These are phyloP conservation scores for Trichoderma sp. DNA, from an alignment of 2,329 filamentous ascomycete species.

Conservation along the genomic window DNA sequence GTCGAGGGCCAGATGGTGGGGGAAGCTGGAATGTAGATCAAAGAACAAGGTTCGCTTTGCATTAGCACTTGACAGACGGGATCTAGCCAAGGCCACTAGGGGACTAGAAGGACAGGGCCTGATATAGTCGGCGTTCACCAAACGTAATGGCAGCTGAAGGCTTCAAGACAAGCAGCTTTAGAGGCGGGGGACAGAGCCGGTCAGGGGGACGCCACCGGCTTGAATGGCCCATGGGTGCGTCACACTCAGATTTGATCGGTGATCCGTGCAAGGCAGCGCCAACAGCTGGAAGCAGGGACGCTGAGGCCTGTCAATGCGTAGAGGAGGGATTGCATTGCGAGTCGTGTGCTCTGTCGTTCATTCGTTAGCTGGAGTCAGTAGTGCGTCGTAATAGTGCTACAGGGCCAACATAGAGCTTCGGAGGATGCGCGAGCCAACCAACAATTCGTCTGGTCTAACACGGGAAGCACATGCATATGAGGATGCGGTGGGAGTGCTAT, in stretches of 20 bases:
- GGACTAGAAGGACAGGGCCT: neutral
- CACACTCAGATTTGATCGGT: conserved; percentile 1
- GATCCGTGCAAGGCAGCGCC: neutral
- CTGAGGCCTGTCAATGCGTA: neutral
- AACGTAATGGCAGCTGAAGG: neutral
- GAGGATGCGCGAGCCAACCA: neutral
- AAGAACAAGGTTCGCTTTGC: neutral
- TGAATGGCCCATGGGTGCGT: neutral
- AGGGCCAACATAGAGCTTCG: neutral
- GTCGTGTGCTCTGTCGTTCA: neutral
- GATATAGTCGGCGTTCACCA: neutral
- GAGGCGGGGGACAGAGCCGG: neutral
- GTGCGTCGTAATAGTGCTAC: neutral
- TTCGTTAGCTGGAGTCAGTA: neutral
- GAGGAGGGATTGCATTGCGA: neutral
- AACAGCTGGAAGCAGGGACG: neutral
- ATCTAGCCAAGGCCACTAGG: neutral
- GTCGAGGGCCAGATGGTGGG: neutral
- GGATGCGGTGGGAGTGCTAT: neutral
- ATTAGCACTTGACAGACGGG: neutral
- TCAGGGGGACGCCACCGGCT: neutral
- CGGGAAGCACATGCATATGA: neutral
- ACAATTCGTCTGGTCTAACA: neutral
- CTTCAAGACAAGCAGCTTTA: neutral
- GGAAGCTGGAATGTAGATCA: neutral